Evolutionary conservation across 306 rosid species (phyloP), one percentile per base, ranked within the genome.

Genomic region (Prosopis cineraria): DNA sequence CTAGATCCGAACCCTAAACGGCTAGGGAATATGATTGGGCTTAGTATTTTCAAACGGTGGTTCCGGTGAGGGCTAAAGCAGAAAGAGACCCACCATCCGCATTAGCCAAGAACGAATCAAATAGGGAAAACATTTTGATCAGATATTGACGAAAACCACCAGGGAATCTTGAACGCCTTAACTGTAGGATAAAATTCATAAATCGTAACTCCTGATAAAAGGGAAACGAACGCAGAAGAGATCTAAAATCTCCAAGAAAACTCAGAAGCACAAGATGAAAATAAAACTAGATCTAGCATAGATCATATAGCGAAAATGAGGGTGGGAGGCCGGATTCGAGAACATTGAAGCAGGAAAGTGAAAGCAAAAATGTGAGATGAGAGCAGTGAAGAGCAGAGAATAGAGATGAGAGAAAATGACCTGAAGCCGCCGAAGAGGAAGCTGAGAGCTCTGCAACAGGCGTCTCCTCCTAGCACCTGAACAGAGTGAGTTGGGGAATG

Each of bases 371-470:
- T 22, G 52, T 0, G 50, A 36, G 0, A 36, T 20, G 34, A 1
- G 52, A 12, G 13, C 20, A 7, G 3, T 2, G 1, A 25, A 24
- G 11, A 3, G 6, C 3, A 24, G 62, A 33, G 40, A 19, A 33
- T 0, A 65, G 70, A 34, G 13, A 19, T 3, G 70, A 5, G 71
- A 66, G 50, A 66, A 22, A 24, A 20, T 39, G 29, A 67, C 72
- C 72, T 67, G 72, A 67, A 39, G 52, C 33, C n/a, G n/a, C n/a
- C n/a, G 72, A 67, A 22, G 50, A 66, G 52, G 70, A 36, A 36
- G 17, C 14, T 10, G 10, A 3, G 68, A n/a, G 2, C 22, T 60
- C 22, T 29, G 67, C 3, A 63, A 19, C 1, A 2, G 10, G 14
- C 1, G 25, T 63, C 43, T 9, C 27, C 68, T 63, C 13, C 41